phyloP scores from a whole-genome alignment of 345 rosid genomes.

The Sisymbrium altissimum region DNA sequence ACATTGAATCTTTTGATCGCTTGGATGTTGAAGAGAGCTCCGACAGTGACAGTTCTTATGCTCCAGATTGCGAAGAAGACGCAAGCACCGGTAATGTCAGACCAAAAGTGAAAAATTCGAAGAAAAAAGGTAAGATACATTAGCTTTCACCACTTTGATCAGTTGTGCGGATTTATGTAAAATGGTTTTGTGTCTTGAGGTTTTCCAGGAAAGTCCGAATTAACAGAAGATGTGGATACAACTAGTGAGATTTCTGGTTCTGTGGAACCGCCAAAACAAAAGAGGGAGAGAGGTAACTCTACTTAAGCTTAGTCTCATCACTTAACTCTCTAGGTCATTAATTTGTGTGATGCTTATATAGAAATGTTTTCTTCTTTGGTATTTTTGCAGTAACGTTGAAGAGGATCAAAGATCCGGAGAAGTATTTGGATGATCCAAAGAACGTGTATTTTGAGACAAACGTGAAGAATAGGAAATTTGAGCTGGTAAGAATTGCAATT shows the following conservation, averaged over 20 bases:
- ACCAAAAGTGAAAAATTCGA: neutral
- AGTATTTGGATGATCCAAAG: conserved; percentile 20
- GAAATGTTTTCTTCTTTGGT: too few species aligned
- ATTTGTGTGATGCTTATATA: neutral
- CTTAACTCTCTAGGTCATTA: neutral
- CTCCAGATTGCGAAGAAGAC: neutral
- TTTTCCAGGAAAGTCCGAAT: neutral
- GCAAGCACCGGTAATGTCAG: neutral
- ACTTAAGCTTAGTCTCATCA: neutral
- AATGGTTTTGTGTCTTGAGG: neutral
- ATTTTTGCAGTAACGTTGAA: neutral
- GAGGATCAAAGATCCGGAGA: conserved; percentile 12
- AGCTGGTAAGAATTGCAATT: conserved; percentile 13
- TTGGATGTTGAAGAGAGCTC: neutral
- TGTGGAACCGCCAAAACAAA: conserved; percentile 3
- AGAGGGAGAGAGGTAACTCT: conserved; percentile 1
- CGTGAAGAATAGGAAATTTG: conserved; percentile 17
- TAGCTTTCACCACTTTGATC: neutral
- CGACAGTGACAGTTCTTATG: neutral
- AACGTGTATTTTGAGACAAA: conserved; percentile 5
- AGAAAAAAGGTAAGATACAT: neutral
- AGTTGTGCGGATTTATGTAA: neutral
- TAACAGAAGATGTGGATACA: neutral
- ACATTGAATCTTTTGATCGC: neutral
- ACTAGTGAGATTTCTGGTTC: neutral